These are phyloP conservation scores for Chaetomiaceae sp. DNA, from an alignment of 2,329 filamentous ascomycete species.

Conservation along the genomic window DNA sequence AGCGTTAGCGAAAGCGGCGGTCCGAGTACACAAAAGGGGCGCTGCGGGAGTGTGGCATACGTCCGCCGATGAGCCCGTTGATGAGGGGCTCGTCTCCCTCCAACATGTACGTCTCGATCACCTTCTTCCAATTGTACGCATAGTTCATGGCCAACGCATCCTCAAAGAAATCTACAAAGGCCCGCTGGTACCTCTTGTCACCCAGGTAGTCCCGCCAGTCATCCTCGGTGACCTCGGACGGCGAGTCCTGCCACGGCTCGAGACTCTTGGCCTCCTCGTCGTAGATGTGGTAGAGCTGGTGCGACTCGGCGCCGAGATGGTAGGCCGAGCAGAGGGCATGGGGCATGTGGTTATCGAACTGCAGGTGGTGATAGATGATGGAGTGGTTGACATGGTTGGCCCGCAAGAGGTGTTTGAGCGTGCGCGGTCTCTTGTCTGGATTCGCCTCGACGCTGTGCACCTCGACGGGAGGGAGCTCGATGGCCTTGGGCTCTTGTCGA, in stretches of 20 bases:
- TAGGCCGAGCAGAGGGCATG: slow-evolving; percentile 84
- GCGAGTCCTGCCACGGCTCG: slow-evolving; percentile 78
- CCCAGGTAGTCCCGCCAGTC: slow-evolving; percentile 89
- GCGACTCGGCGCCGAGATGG: slow-evolving; percentile 68
- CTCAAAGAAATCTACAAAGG: slow-evolving; percentile 93
- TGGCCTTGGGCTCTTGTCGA: slow-evolving; percentile 31
- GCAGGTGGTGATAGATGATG: slow-evolving; percentile 69
- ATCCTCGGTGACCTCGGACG: slow-evolving; percentile 71
- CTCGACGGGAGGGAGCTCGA: slow-evolving; percentile 62
- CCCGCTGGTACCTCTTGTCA: slow-evolving; percentile 75
- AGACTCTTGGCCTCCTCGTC: slow-evolving; percentile 67
- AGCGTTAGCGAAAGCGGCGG: neutral
- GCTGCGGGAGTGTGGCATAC: slow-evolving; percentile 46
- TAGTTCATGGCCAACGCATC: slow-evolving; percentile 71
- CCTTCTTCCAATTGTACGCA: slow-evolving; percentile 77
- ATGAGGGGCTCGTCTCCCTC: slow-evolving; percentile 70
- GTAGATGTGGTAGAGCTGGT: slow-evolving; percentile 75
- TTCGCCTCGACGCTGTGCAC: slow-evolving; percentile 76
- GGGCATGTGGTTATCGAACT: slow-evolving; percentile 77
- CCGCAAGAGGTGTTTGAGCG: slow-evolving; percentile 83
- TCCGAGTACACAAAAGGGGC: neutral
- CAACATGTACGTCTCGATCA: slow-evolving; percentile 73
- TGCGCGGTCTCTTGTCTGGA: slow-evolving; percentile 71
- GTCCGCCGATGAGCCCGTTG: slow-evolving; percentile 71
- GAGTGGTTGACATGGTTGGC: slow-evolving; percentile 89